Evolutionary conservation across 2,329 filamentous ascomycete species (phyloP), one percentile per base, ranked within the genome.

Genomic region (Talaromyces sp.): DNA sequence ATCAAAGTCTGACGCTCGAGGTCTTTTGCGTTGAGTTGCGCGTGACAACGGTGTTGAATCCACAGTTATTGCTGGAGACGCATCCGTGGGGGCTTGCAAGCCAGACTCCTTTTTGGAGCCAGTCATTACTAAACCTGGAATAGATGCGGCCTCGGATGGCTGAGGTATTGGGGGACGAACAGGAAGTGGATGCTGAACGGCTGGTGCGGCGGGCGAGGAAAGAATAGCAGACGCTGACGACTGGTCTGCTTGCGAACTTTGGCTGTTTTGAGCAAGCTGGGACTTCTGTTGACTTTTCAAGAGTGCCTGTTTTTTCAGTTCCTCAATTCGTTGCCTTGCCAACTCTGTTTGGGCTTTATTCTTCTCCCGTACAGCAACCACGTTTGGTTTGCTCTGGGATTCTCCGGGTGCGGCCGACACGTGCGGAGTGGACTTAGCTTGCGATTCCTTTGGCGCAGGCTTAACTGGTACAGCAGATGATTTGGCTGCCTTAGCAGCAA

Each of bases 321-420:
- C 87, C 54, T 91, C 89, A 66, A 96, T 86, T 61, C 90, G 91
- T 66, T 90, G 84, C 58, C 90, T 85, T 42, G 92, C 80, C 29
- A 91, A 75, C 53, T 90, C 89, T 55, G 89, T 96, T 59, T 91
- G 82, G 16, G 83, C 84, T 65, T 87, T 84, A 29, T 77, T 76
- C 59, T 76, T 83, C 63, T 74, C 71, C 37, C 75, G 76, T 4
- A 69, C 66, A 43, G 65, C 59, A 1, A 55, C 51, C 30, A 61
- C 63, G 33, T 64, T 70, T 32, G 64, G 60, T 44, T 66, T 67
- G 33, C 52, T 27, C 39, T 57, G 50, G 10, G 43, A 16, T 24
- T 63, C 55, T 4, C 46, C 49, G n/a, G 52, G 24, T 33, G 51
- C 47, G 16, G 47, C 19, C 10, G 52, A 43, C 3, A 29, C 29